Conservation (phyloP, 2,329 filamentous ascomycete species). For the Fusarium pseudograminearum region DNA sequence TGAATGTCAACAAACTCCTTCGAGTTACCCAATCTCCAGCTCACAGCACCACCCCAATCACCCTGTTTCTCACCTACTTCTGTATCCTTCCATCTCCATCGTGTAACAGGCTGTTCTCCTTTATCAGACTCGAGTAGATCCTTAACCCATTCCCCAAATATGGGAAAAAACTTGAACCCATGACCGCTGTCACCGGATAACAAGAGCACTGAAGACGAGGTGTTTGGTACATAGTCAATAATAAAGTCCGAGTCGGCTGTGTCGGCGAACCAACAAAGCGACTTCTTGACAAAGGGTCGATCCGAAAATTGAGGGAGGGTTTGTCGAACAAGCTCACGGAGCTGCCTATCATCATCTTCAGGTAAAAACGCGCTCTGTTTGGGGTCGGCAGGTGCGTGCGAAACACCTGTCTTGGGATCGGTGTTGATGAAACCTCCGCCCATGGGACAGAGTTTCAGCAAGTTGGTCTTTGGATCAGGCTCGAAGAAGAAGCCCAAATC, state of each 20-base stretch:
- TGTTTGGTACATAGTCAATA: slow-evolving; percentile 68
- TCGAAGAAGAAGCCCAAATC: slow-evolving; percentile 76
- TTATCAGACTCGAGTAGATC: slow-evolving; percentile 58
- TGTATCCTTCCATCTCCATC: slow-evolving; percentile 66
- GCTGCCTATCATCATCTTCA: slow-evolving; percentile 62
- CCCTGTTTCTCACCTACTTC: slow-evolving; percentile 21
- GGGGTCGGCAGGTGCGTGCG: slow-evolving; percentile 51
- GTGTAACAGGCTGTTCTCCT: slow-evolving; percentile 55
- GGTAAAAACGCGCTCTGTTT: slow-evolving; percentile 63
- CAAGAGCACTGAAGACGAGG: slow-evolving; percentile 60
- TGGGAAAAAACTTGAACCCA: slow-evolving; percentile 72
- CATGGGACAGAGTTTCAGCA: slow-evolving; percentile 71
- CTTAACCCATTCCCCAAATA: slow-evolving; percentile 67
- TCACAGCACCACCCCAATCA: slow-evolving; percentile 51
- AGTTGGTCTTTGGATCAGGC: slow-evolving; percentile 67
- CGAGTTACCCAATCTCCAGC: slow-evolving; percentile 54
- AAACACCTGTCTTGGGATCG: slow-evolving; percentile 49
- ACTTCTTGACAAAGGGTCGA: slow-evolving; percentile 66
- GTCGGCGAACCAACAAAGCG: slow-evolving; percentile 74
- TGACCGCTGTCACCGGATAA: slow-evolving; percentile 71
- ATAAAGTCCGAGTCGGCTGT: slow-evolving; percentile 70
- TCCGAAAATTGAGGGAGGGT: slow-evolving; percentile 65
- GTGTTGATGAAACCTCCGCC: slow-evolving; percentile 68
- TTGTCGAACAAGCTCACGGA: slow-evolving; percentile 63
- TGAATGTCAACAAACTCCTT: slow-evolving; percentile 43